phyloP scores from a whole-genome alignment of 1,139 yeast species.

The Candida buenavistaensis region DNA sequence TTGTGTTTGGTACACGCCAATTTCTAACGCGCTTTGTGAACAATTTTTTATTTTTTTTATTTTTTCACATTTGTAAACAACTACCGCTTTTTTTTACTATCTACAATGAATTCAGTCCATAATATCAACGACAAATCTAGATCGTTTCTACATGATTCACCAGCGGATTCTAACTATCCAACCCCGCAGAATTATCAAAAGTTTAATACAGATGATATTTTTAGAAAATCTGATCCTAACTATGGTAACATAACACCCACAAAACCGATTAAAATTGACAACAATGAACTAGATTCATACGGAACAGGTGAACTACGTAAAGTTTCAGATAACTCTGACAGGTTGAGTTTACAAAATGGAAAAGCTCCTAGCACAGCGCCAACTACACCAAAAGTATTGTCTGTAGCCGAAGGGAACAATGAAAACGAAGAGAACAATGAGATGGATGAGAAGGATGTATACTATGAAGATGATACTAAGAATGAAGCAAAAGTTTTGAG shows the following conservation, averaged over 20 bases:
- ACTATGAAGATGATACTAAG: too few species aligned
- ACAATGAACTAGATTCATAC: too few species aligned
- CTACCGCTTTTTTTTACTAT: neutral
- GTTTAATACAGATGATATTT: neutral
- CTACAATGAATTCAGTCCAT: neutral
- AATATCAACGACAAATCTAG: neutral
- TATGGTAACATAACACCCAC: neutral
- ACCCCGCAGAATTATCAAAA: neutral
- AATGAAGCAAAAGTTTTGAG: too few species aligned
- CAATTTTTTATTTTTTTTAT: too few species aligned
- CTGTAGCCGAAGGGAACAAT: neutral
- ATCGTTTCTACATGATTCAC: neutral
- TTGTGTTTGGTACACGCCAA: too few species aligned
- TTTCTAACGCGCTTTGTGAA: too few species aligned
- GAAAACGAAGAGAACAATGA: neutral
- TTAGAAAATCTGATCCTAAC: neutral
- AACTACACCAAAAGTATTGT: neutral
- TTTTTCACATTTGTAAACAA: slow-evolving; percentile 1
- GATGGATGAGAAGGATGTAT: neutral
- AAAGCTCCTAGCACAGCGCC: neutral
- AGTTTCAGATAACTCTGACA: slow-evolving; percentile 4
- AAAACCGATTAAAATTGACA: neutral
- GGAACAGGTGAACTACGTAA: too few species aligned
- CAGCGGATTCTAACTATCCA: neutral
- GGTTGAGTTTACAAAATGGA: slow-evolving; percentile 1